Base-by-base conservation (phyloP, 768 basidiomycete genomes). In the Kwoniella heveanensis region DNA sequence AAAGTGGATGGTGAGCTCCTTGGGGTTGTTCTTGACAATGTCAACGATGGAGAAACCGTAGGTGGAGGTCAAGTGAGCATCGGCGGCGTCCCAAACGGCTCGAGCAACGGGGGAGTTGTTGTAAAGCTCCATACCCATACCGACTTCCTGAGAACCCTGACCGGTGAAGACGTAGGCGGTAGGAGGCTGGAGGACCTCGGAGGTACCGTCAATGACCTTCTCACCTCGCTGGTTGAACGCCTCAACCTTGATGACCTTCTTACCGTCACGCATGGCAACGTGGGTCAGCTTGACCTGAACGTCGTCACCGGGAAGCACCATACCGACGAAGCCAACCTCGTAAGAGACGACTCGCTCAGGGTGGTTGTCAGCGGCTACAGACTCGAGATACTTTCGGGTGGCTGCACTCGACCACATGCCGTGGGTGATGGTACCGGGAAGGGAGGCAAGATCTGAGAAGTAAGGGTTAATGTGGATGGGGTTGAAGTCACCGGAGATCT, bases 71-170 rank as follows among this genome's bases (percentile, higher is more conserved):
- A 99, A 84, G 79, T 99, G 95, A 48, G 88, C 86, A 74, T 99
- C 94, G 55, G 95, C 95, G 53, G 88, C 88, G 62, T 98, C 95
- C 96, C 96, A 99, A 57, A 98, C 94, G 46, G 92, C 89, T 66
- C 90, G 90, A 59, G 96, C 96, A 21, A 94, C 92, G 48, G 92
- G 89, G 4, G 93, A 97, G 68, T 81, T 86, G 77, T 87, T 89
- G 85, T 97, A 99, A 1, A 99, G 86, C 69, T 97, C 94, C 93
- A 99, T 98, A 21, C 96, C 96, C 96, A 99, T 98, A 21, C 95
- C 92, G 50, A 88, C 88, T 81, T 98, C 95, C 79, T 98, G 95
- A 6, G 94, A 97, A 59, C 95, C 95, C 79, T 98, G 95, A 29
- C 95, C 95, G 44, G 95, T 98, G 84, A 98, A 98, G 70, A 96